phyloP scores from a whole-genome alignment of 192 early-diverging fungal genomes.

The Podila horticola region DNA sequence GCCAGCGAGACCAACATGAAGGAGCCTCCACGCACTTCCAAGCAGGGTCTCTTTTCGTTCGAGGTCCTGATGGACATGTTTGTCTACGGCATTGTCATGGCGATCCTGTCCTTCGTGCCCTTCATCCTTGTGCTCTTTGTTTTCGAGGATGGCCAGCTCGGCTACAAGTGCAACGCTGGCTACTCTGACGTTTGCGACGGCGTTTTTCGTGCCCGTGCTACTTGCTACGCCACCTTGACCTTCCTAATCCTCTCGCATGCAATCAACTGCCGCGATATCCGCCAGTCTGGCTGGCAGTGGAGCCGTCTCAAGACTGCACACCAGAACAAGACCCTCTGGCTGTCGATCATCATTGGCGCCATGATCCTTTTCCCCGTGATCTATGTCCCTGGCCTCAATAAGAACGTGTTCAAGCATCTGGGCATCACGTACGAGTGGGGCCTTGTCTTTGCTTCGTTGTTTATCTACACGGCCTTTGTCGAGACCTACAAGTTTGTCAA shows the following conservation, averaged over 20 bases:
- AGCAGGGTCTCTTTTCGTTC: conserved; percentile 73
- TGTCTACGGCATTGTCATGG: conserved; percentile 75
- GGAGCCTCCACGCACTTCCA: conserved; percentile 73
- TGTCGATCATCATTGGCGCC: conserved; percentile 63
- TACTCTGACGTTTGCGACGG: conserved; percentile 58
- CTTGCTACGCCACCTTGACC: conserved; percentile 77
- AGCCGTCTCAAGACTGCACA: conserved; percentile 18
- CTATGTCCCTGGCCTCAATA: conserved; percentile 48
- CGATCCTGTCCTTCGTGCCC: conserved; percentile 67
- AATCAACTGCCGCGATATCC: conserved; percentile 80
- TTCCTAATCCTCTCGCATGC: conserved; percentile 78
- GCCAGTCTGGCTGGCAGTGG: conserved; percentile 65
- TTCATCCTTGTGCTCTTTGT: conserved; percentile 74
- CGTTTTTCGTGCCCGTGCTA: conserved; percentile 79
- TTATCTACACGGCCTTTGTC: conserved; percentile 26
- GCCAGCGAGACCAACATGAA: conserved; percentile 72
- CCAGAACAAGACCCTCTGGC: conserved; percentile 52
- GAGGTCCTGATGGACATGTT: conserved; percentile 74
- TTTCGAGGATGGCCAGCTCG: conserved; percentile 69
- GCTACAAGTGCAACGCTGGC: conserved; percentile 58
- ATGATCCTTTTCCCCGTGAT: conserved; percentile 47
- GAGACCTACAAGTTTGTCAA: conserved; percentile 50
- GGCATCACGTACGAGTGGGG: conserved; percentile 47
- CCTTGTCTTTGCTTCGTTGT: conserved; percentile 12
- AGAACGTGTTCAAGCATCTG: conserved; percentile 44